Base-by-base conservation (phyloP, 257 asterid genomes). In the Nicotiana undulata region DNA sequence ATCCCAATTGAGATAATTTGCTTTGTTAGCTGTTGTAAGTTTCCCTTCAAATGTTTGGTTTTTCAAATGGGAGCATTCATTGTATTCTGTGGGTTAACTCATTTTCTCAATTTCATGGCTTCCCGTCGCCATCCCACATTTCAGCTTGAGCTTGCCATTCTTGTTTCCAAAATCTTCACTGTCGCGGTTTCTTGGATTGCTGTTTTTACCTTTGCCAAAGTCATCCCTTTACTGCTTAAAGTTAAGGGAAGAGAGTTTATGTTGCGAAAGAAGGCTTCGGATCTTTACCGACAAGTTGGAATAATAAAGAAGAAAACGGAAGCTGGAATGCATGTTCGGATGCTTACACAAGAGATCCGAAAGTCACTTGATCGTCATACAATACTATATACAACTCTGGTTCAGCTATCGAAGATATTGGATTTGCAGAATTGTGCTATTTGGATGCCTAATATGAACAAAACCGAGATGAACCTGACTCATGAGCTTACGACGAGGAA, bases 351-450 rank as follows among this genome's bases (percentile, higher is more conserved):
- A 56, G 99, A 93, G 90, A 95, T 92, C 32, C 89, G 98, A 3
- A 95, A 88, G 84, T 95, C 97, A n/a, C 91, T 95, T 60, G 99
- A 95, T 88, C 86, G 98, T 37, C 97, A 95, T 80, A 93, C 95
- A 0, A 95, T 95, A 77, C 60, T 95, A n/a, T 85, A 91, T 66
- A 91, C 98, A 32, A 95, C 99, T 7, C 81, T 95, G 74, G 97
- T 93, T 53, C 98, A 95, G 89, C 90, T 95, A 9, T 95, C 99
- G 1, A 93, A 95, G 83, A 86, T 95, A 6, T 66, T 95, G 59
- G 94, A 88, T 72, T 86, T 95, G 85, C 89, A 89, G 86, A 95
- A 89, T 56, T 95, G 98, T 74, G 97, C 91, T 59, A 87, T 95
- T 60, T 95, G 99, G 99, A 95, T 93, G 99, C 94, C 97, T 53